phyloP scores from a whole-genome alignment of 495 filamentous ascomycete genomes.

The Aspergillus nanangensis region DNA sequence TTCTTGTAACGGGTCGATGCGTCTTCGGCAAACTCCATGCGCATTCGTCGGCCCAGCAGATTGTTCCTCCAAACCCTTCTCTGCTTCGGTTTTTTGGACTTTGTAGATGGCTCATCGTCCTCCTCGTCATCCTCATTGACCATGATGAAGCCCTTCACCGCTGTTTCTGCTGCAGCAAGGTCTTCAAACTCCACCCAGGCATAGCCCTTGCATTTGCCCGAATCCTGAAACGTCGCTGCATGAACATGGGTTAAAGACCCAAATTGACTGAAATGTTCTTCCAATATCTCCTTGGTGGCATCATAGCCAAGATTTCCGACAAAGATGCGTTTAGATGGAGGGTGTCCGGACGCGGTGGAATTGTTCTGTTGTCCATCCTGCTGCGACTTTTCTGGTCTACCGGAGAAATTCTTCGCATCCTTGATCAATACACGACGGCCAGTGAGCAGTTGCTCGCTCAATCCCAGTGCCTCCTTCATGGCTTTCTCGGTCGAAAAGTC shows the following conservation, averaged over 20 bases:
- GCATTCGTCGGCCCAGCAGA: slow-evolving; percentile 69
- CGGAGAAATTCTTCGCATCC: slow-evolving; percentile 78
- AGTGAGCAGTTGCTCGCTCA: slow-evolving; percentile 72
- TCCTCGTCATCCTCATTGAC: slow-evolving; percentile 59
- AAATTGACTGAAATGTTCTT: slow-evolving; percentile 75
- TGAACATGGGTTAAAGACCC: slow-evolving; percentile 75
- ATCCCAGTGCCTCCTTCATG: slow-evolving; percentile 64
- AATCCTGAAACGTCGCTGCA: slow-evolving; percentile 92
- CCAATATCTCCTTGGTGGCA: slow-evolving; percentile 72
- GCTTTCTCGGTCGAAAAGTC: slow-evolving; percentile 72
- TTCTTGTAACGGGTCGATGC: slow-evolving; percentile 83
- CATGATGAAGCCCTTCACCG: slow-evolving; percentile 75
- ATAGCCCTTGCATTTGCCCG: slow-evolving; percentile 96
- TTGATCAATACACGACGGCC: slow-evolving; percentile 88
- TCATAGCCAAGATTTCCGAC: slow-evolving; percentile 89
- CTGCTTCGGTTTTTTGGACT: slow-evolving; percentile 53
- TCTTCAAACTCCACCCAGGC: slow-evolving; percentile 90
- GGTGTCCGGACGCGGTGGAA: slow-evolving; percentile 43
- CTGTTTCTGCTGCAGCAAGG: slow-evolving; percentile 65
- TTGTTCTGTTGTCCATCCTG: slow-evolving; percentile 27
- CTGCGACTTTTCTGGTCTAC: slow-evolving; percentile 60
- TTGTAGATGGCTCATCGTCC: slow-evolving; percentile 44
- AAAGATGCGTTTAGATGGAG: slow-evolving; percentile 75
- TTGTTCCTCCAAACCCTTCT: slow-evolving; percentile 79
- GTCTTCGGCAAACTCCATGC: slow-evolving; percentile 93